Conservation (phyloP, 225 moss, liverwort and hornwort species). For the Ulota crispa region DNA sequence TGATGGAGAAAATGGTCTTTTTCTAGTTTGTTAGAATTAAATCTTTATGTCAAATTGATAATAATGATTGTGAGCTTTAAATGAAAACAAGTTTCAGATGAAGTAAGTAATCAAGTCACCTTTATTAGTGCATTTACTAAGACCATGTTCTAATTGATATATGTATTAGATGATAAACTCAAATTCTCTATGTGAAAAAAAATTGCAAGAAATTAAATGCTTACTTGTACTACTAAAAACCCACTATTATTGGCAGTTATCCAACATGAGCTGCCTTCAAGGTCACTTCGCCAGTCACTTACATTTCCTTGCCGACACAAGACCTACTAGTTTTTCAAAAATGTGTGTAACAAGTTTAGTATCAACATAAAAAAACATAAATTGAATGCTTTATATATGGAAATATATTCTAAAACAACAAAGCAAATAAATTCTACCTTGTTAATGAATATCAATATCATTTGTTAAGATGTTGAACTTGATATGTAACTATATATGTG, state of each 20-base stretch:
- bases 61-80: accelerated
- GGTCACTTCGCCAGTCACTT: slow-evolving; percentile 44
- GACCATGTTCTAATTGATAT: not conserved
- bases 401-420: not conserved
- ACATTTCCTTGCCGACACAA: slow-evolving; percentile 73
- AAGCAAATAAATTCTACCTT: not conserved
- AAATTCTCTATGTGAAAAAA: accelerated
- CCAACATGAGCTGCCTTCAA: slow-evolving; percentile 33
- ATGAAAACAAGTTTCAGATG: too few relatives aligned
- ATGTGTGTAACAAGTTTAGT: not conserved
- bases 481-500: too few relatives aligned
- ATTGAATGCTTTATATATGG: not conserved
- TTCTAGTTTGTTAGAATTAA: not conserved
- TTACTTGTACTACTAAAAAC: slow-evolving; percentile 56
- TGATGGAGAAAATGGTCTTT: accelerated
- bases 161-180: too few relatives aligned
- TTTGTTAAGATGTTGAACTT: too few relatives aligned
- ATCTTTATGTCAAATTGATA: not conserved
- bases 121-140: accelerated
- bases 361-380: not conserved
- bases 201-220: not conserved
- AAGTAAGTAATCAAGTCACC: too few relatives aligned
- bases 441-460: too few relatives aligned
- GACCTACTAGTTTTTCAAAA: slow-evolving; percentile 30
- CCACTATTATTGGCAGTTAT: slow-evolving; percentile 52